phyloP scores from a whole-genome alignment of 768 basidiomycete genomes.

The Zangia roseola region DNA sequence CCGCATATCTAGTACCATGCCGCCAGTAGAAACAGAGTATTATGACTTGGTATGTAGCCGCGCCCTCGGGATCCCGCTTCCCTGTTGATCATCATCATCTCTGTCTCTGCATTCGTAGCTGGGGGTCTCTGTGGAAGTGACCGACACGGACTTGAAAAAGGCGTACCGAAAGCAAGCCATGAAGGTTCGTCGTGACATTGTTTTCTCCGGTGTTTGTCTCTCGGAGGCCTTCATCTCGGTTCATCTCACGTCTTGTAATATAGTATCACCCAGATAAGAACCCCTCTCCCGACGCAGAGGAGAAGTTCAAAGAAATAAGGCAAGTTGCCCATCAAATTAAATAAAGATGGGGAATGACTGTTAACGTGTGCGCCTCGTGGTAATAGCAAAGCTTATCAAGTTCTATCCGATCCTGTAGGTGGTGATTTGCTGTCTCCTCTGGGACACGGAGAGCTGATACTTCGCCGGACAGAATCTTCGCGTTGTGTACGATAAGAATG shows the following conservation, averaged over 20 bases:
- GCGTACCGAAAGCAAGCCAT: conserved; percentile 94
- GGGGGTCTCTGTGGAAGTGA: conserved; percentile 67
- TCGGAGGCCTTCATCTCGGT: neutral
- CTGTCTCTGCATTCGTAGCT: conserved; percentile 43
- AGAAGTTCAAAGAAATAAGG: conserved; percentile 98
- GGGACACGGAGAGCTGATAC: conserved; percentile 5
- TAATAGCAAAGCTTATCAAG: conserved; percentile 89
- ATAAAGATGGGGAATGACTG: conserved; percentile 7
- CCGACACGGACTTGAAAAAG: conserved; percentile 86
- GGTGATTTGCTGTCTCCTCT: conserved; percentile 14
- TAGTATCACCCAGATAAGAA: conserved; percentile 98
- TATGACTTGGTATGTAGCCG: conserved; percentile 69
- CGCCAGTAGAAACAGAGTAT: conserved; percentile 89
- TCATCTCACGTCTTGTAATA: neutral
- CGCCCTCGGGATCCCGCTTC: neutral
- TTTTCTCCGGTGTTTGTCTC: no score
- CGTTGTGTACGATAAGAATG: conserved; percentile 93
- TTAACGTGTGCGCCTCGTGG: conserved; percentile 20
- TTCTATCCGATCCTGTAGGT: conserved; percentile 78
- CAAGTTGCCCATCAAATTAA: conserved; percentile 30
- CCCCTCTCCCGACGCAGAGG: conserved; percentile 85
- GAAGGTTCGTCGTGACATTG: conserved; percentile 53
- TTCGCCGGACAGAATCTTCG: conserved; percentile 63
- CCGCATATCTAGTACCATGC: conserved; percentile 47
- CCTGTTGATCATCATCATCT: conserved; percentile 1